Base-by-base conservation (phyloP, 73 alveolate genomes). In the Halteria grandinella region DNA sequence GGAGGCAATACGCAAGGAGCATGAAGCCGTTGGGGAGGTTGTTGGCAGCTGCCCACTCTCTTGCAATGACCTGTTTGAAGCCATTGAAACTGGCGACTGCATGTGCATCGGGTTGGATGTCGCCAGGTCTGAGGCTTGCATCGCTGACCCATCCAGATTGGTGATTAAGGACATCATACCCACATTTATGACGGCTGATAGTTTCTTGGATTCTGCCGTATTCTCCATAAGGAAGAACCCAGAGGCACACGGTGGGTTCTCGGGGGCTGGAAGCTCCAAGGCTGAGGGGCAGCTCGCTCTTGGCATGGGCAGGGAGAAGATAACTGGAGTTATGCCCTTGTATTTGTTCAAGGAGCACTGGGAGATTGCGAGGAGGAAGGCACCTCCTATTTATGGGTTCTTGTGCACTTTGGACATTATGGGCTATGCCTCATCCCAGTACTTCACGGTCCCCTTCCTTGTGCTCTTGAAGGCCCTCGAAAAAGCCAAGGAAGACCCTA, bases 111-210 rank as follows among this genome's bases (percentile, higher is more conserved):
- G 79, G 1, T 69, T 82, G 1, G 86, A 82, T 37, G 66, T 82
- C 32, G 75, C 75, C 1, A 71, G 91, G 58, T 52, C 91, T 4
- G 91, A 70, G 24, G 91, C 86, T 15, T 74, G 77, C 14, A 72
- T 82, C 27, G 86, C 91, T 31, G 86, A 82, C 36, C 91, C 91
- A 1, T 21, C 82, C 21, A 75, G 59, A 49, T 70, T 82, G 14
- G 53, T 58, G 2, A 74, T 82, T 17, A 82, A 82, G 48, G 79
- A 71, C 33, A 74, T 82, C 18, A 58, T 82, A 21, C 91, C 91
- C 6, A 71, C 86, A 0, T 82, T 71, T 32, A 55, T 82, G 76
- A 23, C 91, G 10, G 63, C 77, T 7, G 84, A 74, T n/a, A 75
- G 75, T 18, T 82, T 69, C 59, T 49, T 82, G 1, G 81, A 71